Conservation (phyloP, 495 filamentous ascomycete species). For the Daldinia loculata region DNA sequence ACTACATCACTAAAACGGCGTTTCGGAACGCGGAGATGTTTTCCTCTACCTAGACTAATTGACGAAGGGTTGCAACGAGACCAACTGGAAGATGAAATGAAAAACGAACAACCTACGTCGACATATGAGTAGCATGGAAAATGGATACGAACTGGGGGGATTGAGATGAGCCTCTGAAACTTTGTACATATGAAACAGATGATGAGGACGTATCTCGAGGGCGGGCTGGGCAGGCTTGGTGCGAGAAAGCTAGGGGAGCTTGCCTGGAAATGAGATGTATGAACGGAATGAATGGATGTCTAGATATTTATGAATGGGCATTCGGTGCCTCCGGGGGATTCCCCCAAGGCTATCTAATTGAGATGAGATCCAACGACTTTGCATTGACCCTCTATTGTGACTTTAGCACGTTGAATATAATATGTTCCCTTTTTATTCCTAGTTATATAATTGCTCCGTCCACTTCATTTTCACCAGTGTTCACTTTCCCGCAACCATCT, state of each 20-base stretch:
- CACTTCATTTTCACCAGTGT: no score
- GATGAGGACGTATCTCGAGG: slow-evolving; percentile 2
- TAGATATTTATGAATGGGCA: slow-evolving; percentile 27
- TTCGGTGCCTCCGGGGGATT: slow-evolving; percentile 11
- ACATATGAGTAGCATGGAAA: slow-evolving; percentile 22
- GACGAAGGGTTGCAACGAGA: slow-evolving; percentile 23
- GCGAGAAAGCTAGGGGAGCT: slow-evolving; percentile 1
- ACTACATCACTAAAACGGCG: slow-evolving; percentile 27
- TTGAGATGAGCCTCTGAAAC: slow-evolving; percentile 18
- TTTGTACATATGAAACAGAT: slow-evolving; percentile 40
- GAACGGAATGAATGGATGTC: background rate
- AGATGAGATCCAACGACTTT: background rate
- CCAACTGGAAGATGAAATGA: slow-evolving; percentile 16
- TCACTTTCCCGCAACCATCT: no score
- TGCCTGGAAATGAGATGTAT: slow-evolving; percentile 1
- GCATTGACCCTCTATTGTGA: background rate
- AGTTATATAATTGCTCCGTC: no score
- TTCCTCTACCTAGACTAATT: slow-evolving; percentile 19
- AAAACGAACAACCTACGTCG: slow-evolving; percentile 12
- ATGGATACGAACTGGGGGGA: slow-evolving; percentile 17
- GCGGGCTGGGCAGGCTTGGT: slow-evolving; percentile 3
- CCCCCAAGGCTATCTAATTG: slow-evolving; percentile 3
- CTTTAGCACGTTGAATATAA: background rate
- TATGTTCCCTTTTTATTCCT: no score
- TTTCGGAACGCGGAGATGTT: slow-evolving; percentile 29